phyloP scores from a whole-genome alignment of 306 rosid genomes.

The Trifolium dubium region DNA sequence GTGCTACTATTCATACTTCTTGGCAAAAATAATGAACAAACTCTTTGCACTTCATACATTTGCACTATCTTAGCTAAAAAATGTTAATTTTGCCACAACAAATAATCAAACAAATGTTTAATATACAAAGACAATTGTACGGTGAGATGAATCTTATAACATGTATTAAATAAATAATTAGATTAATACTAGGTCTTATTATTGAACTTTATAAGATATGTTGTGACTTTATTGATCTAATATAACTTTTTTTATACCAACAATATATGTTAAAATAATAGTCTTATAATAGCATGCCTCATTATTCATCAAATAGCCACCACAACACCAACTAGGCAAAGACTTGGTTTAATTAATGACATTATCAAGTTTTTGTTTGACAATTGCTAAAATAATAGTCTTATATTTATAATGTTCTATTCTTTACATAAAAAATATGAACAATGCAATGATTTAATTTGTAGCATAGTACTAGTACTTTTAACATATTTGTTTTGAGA shows the following conservation, averaged over 20 bases:
- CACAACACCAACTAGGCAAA: slow-evolving; percentile 7
- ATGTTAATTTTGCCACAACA: no score
- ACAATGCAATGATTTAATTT: background rate
- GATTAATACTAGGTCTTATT: no score
- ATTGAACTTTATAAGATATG: no score
- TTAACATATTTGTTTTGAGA: slow-evolving; percentile 8
- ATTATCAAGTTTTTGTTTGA: slow-evolving; percentile 33
- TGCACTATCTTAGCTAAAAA: background rate
- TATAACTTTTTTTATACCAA: no score
- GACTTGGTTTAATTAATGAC: slow-evolving; percentile 21
- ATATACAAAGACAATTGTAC: no score
- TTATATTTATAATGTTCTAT: background rate
- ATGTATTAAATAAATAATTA: no score
- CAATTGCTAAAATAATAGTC: background rate
- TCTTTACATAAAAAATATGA: background rate
- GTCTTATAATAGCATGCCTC: no score
- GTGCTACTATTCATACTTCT: background rate
- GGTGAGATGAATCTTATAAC: no score
- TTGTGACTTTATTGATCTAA: no score
- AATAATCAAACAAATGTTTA: no score
- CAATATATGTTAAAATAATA: no score
- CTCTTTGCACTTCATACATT: slow-evolving; percentile 15
- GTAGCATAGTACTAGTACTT: background rate
- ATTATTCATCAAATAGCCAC: background rate
- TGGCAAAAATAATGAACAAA: slow-evolving; percentile 1